A percentile compares a stretch with the other conserved stretches of the same genome.
Evolutionary conservation across 768 basidiomycete species (phyloP).

Genomic region (Cystoderma amianthinum): DNA sequence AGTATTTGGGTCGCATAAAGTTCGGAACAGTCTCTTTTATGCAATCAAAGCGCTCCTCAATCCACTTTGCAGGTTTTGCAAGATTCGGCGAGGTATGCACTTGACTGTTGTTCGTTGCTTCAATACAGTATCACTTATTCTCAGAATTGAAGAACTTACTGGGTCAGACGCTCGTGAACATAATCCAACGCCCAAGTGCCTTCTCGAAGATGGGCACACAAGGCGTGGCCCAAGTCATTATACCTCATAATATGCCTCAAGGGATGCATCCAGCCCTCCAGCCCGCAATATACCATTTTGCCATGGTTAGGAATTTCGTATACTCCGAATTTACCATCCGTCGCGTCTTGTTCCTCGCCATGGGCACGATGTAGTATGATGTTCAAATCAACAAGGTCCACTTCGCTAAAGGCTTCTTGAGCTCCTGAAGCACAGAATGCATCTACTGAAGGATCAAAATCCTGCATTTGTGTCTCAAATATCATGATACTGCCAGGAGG

Average conservation of each 20-base stretch:
- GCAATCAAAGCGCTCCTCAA: constrained; percentile 80
- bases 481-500: constrained; percentile 96
- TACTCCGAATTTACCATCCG: constrained; percentile 68
- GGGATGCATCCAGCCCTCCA: constrained; percentile 97
- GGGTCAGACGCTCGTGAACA: constrained; percentile 56
- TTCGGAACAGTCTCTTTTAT: constrained; percentile 70
- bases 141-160: too few relatives aligned
- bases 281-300: constrained; percentile 81
- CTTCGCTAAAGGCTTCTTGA: constrained; percentile 61
- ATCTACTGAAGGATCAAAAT: constrained; percentile 67
- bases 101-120: too few relatives aligned
- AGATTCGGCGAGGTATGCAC: constrained; percentile 60
- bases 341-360: constrained; percentile 88
- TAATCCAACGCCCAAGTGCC: constrained; percentile 95
- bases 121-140: too few relatives aligned
- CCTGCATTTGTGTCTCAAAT: constrained; percentile 80
- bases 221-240: constrained; percentile 91
- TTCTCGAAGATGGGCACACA: constrained; percentile 81
- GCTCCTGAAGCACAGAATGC: constrained; percentile 64
- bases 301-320: constrained; percentile 79
- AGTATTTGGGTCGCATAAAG: constrained; percentile 94
- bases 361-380: constrained; percentile 81
- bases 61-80: constrained; percentile 69
- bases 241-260: constrained; percentile 76
- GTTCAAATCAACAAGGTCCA: constrained; percentile 87